Conservation (phyloP, 768 basidiomycete species). For the Podaxis sp. region DNA sequence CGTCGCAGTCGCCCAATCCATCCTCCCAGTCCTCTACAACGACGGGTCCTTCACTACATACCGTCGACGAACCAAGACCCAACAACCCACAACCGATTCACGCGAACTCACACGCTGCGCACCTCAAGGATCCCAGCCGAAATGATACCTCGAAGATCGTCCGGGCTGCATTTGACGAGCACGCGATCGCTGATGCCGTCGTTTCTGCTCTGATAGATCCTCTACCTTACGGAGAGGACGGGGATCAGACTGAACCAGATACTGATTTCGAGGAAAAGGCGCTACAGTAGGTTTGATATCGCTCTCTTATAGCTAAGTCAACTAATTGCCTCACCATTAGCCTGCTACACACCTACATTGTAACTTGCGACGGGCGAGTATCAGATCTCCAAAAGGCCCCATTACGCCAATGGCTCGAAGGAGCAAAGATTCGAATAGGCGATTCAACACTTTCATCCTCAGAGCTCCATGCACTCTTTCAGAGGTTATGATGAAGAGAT, state of each 20-base stretch:
- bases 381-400: conserved; percentile 25
- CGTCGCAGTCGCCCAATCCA: neutral
- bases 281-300: conserved; percentile 39
- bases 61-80: conserved; percentile 15
- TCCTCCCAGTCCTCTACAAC: conserved; percentile 15
- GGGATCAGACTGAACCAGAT: conserved; percentile 56
- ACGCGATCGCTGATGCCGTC: conserved; percentile 49
- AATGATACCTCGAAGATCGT: conserved; percentile 50
- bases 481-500: neutral
- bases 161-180: conserved; percentile 45
- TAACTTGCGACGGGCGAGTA: conserved; percentile 37
- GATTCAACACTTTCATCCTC: neutral
- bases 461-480: neutral
- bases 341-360: conserved; percentile 51
- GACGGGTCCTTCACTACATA: conserved; percentile 22
- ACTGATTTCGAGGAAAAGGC: conserved; percentile 66
- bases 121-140: conserved; percentile 55
- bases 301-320: neutral
- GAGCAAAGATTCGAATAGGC: neutral
- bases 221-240: conserved; percentile 65
- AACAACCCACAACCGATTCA: conserved; percentile 43
- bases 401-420: conserved; percentile 30
- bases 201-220: conserved; percentile 54
- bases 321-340: conserved; percentile 26
- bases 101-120: conserved; percentile 70